These are phyloP conservation scores for Eucalyptus virginea DNA, from an alignment of 345 rosid species.

Conservation along the genomic window DNA sequence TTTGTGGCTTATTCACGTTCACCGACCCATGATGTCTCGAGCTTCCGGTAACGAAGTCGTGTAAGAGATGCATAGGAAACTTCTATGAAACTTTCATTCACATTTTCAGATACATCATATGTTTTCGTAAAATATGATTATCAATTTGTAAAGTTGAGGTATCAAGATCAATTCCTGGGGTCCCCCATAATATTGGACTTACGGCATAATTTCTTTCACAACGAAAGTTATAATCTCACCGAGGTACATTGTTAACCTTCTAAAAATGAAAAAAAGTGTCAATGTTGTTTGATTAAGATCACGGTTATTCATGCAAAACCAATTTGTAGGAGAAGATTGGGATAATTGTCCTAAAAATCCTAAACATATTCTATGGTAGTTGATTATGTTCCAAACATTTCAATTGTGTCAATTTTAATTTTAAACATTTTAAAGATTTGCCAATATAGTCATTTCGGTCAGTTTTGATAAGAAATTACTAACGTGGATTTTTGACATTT, in stretches of 20 bases:
- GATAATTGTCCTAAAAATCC: neutral
- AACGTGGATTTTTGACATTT: fast-evolving
- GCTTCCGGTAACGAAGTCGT: neutral
- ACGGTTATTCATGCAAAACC: neutral
- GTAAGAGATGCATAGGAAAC: neutral
- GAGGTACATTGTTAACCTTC: neutral
- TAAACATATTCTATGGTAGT: neutral
- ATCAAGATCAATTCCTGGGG: neutral
- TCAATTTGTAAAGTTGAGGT: neutral
- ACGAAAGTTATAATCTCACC: neutral
- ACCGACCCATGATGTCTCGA: neutral
- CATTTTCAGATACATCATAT: neutral
- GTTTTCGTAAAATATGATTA: neutral
- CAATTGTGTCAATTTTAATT: neutral
- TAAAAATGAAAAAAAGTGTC: neutral
- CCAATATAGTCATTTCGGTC: neutral
- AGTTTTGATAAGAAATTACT: fast-evolving
- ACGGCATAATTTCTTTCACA: neutral
- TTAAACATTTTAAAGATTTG: neutral
- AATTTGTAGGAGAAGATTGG: neutral
- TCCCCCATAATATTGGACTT: neutral
- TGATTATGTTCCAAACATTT: neutral
- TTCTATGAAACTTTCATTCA: neutral
- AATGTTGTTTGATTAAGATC: neutral
- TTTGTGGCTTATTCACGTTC: neutral